These are phyloP conservation scores for Nemania sp. DNA, from an alignment of 2,329 filamentous ascomycete genomes.

Conservation along the genomic window DNA sequence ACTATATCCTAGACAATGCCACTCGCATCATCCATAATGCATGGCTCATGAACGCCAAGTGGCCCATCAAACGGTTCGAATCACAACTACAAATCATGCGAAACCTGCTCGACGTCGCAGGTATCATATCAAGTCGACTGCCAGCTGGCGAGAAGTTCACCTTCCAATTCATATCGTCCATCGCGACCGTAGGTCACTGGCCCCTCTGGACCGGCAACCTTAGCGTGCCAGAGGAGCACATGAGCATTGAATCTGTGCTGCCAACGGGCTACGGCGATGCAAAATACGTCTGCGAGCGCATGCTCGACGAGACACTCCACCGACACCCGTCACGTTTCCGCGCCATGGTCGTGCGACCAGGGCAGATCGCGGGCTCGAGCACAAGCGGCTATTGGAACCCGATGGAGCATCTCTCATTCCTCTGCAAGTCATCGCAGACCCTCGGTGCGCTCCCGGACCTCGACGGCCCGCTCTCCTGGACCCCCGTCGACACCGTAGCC, in stretches of 20 bases:
- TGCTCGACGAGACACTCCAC: slow-evolving; percentile 49
- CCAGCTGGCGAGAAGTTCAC: slow-evolving; percentile 29
- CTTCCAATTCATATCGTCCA: slow-evolving; percentile 51
- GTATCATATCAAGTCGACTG: slow-evolving; percentile 35
- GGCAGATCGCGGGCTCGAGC: slow-evolving; percentile 50
- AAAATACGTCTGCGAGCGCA: slow-evolving; percentile 51
- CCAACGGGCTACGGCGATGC: slow-evolving; percentile 50
- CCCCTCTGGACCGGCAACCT: slow-evolving; percentile 44
- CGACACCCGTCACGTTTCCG: slow-evolving; percentile 28
- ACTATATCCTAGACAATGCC: slow-evolving; percentile 36
- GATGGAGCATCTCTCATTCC: slow-evolving; percentile 49
- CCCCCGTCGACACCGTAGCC: slow-evolving; percentile 19
- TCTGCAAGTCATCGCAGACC: slow-evolving; percentile 49
- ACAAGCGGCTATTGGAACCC: slow-evolving; percentile 50
- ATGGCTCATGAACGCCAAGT: slow-evolving; percentile 54
- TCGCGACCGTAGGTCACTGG: slow-evolving; percentile 43
- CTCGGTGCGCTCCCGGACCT: slow-evolving; percentile 27
- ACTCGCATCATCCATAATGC: slow-evolving; percentile 59
- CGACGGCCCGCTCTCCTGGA: slow-evolving; percentile 25
- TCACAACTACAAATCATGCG: slow-evolving; percentile 51
- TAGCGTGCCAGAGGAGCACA: slow-evolving; percentile 44
- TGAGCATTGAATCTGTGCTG: slow-evolving; percentile 34
- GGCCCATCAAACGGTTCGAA: slow-evolving; percentile 46
- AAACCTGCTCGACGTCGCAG: slow-evolving; percentile 52
- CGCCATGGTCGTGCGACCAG: slow-evolving; percentile 46